A percentile compares a stretch with the other conserved stretches of the same genome.
These are phyloP conservation scores for Physaria fendleri DNA, from an alignment of 345 rosid species.

Conservation along the genomic window DNA sequence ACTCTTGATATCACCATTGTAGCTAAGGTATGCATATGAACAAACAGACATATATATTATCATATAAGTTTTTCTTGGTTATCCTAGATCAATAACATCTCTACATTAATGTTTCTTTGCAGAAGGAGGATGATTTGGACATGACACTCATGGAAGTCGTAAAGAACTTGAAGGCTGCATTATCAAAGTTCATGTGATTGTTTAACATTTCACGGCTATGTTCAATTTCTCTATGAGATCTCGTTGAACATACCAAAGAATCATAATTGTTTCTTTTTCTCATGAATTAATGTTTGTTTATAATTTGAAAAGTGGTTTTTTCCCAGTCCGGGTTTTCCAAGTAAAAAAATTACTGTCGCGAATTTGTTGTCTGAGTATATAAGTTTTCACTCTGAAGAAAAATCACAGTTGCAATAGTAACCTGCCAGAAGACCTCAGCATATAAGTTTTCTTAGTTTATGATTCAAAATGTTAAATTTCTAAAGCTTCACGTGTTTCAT, in stretches of 20 bases:
- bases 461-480: background rate
- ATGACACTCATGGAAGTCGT: slow-evolving; percentile 66
- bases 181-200: slow-evolving; percentile 43
- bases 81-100: background rate
- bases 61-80: background rate
- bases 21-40: slow-evolving; percentile 49
- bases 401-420: background rate
- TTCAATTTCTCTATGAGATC: background rate
- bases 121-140: slow-evolving; percentile 67
- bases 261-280: background rate
- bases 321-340: too few relatives aligned
- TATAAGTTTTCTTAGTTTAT: background rate
- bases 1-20: slow-evolving; percentile 61
- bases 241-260: background rate
- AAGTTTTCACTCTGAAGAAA: too few relatives aligned
- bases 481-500: slow-evolving; percentile 19
- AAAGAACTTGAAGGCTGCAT: slow-evolving; percentile 47
- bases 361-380: too few relatives aligned
- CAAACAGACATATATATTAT: background rate
- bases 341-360: too few relatives aligned
- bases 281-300: slow-evolving; percentile 3
- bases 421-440: background rate
- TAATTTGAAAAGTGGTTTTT: background rate
- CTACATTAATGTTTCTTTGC: slow-evolving; percentile 23
- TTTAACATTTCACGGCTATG: background rate